Evolutionary conservation across 129 eudicot species (phyloP).

Genomic region (Pulicaria dysenterica): DNA sequence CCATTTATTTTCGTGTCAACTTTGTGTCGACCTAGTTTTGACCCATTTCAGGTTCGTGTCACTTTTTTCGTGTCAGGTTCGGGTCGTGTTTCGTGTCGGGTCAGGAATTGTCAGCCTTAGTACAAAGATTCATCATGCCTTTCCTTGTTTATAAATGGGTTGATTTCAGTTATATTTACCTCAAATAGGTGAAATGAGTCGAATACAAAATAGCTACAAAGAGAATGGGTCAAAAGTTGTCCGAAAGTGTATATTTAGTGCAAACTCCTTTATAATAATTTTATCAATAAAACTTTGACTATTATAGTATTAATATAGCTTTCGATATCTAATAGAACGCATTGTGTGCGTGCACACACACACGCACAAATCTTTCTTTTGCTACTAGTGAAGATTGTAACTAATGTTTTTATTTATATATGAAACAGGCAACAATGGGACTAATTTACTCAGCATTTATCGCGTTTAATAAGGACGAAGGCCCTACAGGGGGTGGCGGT

Average conservation of each 20-base stretch:
- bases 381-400: neutral
- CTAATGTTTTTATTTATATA: neutral
- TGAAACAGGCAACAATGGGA: conserved; percentile 82
- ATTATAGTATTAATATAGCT: neutral
- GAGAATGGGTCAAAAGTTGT: neutral
- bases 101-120: too few species aligned
- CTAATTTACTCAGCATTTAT: conserved; percentile 63
- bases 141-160: neutral
- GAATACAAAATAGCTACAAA: neutral
- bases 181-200: neutral
- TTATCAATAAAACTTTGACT: neutral
- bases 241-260: neutral
- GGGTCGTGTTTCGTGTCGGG: too few species aligned
- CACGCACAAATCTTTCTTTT: conserved; percentile 1
- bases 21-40: too few species aligned
- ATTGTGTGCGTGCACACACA: too few species aligned
- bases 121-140: neutral
- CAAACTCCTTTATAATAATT: neutral
- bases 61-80: too few species aligned
- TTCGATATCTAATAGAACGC: neutral
- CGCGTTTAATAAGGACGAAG: conserved; percentile 78
- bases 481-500: conserved; percentile 26
- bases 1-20: too few species aligned
- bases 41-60: too few species aligned
- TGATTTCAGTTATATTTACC: neutral